Base-by-base conservation (phyloP, 495 filamentous ascomycete species). In the Xylaria curta region DNA sequence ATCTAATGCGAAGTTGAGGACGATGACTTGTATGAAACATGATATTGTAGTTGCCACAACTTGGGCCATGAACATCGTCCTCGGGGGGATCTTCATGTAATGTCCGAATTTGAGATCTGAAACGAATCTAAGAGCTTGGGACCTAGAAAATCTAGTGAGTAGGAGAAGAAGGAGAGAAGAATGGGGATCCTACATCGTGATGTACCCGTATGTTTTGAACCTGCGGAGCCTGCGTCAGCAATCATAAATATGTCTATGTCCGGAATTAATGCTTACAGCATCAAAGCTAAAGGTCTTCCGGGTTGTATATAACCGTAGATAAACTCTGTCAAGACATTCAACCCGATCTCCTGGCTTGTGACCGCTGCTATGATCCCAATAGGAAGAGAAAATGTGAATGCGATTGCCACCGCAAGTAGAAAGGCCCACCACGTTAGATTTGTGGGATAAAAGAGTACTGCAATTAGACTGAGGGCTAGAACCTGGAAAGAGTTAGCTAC, bases 171-270 rank as follows among this genome's bases (percentile, higher is more conserved):
- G 19, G 31, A 59, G 15, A 28, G 19, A 19, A 21, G 19, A 9
- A 36, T 28, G 19, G 1, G 17, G 2, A 4, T 42, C 85, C 73
- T 86, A 85, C 82, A 91, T 88, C 49, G 90, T 91, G 72, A 91
- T 91, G 75, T 90, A 93, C 51, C 91, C 90, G 71, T 91, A 92
- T 19, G 91, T 91, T 78, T 93, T 93, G 82, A 93, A 93, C 33
- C 84, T 86, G 51, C 5, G 40, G n/a, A 49, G 10, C 42, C 26
- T 59, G 63, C 15, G n/a, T 70, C 31, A 64, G 69, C 36, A 71
- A 58, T 10, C 9, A 31, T 46, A 46, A 33, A 38, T 24, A 69
- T 56, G n/a, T 40, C 4, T 15, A 17, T 21, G 47, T 2, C 19
- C 19, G 26, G 3, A 46, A 15, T 0, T 66, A 42, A 26, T 38